Evolutionary conservation across 2,329 filamentous ascomycete species (phyloP).

Genomic region (Coniochaeta ligniaria): DNA sequence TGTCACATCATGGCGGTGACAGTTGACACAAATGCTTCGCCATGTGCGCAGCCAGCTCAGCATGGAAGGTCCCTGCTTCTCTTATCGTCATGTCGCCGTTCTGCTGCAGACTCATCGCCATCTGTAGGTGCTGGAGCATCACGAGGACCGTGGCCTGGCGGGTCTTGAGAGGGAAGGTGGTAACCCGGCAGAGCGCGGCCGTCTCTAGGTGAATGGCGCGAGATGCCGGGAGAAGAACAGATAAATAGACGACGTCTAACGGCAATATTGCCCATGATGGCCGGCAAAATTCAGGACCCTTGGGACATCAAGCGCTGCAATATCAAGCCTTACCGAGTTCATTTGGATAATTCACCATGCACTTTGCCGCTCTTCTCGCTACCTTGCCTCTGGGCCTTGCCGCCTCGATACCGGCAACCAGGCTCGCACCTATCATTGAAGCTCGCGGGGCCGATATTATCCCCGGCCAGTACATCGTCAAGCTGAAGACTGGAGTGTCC

Average conservation of each 20-base stretch:
- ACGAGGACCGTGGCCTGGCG: background rate
- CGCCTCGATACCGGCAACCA: constrained; percentile 17
- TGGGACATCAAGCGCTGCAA: background rate
- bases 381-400: constrained; percentile 27
- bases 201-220: background rate
- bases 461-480: constrained; percentile 36
- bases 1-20: background rate
- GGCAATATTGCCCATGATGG: background rate
- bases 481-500: constrained; percentile 28
- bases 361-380: constrained; percentile 5
- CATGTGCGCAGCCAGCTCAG: background rate
- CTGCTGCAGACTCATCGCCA: background rate
- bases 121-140: background rate
- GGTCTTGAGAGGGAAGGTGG: background rate
- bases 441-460: constrained; percentile 26
- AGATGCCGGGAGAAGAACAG: background rate
- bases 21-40: background rate
- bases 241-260: background rate
- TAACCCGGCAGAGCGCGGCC: background rate
- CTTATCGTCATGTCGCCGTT: background rate
- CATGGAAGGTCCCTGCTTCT: background rate
- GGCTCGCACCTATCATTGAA: constrained; percentile 25
- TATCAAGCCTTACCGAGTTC: background rate
- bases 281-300: background rate
- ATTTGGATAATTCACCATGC: constrained; percentile 1